These are phyloP conservation scores for Emericellopsis cladophorae DNA, from an alignment of 2,329 filamentous ascomycete genomes.

Conservation along the genomic window DNA sequence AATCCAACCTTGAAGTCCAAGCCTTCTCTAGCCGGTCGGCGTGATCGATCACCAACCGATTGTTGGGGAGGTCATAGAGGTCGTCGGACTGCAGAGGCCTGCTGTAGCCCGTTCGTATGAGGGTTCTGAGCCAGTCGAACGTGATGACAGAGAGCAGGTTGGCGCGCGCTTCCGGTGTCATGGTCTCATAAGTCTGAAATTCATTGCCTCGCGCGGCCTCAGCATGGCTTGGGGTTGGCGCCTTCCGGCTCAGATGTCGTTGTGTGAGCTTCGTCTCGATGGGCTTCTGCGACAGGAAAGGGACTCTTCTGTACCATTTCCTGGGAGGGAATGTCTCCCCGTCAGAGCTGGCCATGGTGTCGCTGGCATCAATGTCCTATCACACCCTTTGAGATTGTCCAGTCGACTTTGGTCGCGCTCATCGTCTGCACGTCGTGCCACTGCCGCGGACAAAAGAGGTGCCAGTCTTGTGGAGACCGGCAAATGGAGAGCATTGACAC, in stretches of 20 bases:
- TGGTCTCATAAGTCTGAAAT: conserved; percentile 1
- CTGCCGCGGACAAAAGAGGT: no score
- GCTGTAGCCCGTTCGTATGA: conserved; percentile 7
- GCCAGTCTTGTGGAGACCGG: no score
- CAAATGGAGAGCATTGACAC: no score
- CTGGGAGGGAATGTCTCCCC: conserved; percentile 12
- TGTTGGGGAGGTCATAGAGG: conserved; percentile 4
- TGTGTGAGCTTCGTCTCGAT: conserved; percentile 6
- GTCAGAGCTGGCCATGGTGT: conserved; percentile 10
- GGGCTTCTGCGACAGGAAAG: conserved; percentile 12
- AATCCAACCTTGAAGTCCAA: conserved; percentile 8
- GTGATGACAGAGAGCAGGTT: conserved; percentile 9
- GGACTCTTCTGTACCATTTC: conserved; percentile 17
- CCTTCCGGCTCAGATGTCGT: not conserved
- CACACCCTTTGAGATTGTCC: no score
- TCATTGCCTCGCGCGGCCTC: not conserved
- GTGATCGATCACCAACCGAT: conserved; percentile 6
- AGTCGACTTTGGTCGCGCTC: no score
- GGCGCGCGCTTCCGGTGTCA: conserved; percentile 8
- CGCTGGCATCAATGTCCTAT: not conserved
- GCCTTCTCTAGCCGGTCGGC: conserved; percentile 8
- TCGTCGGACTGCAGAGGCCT: conserved; percentile 10
- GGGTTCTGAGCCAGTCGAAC: conserved; percentile 10
- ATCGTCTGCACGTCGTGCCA: no score
- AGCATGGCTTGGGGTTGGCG: not conserved